phyloP scores from a whole-genome alignment of 73 alveolate genomes.

The Tetrahymena thermophila region DNA sequence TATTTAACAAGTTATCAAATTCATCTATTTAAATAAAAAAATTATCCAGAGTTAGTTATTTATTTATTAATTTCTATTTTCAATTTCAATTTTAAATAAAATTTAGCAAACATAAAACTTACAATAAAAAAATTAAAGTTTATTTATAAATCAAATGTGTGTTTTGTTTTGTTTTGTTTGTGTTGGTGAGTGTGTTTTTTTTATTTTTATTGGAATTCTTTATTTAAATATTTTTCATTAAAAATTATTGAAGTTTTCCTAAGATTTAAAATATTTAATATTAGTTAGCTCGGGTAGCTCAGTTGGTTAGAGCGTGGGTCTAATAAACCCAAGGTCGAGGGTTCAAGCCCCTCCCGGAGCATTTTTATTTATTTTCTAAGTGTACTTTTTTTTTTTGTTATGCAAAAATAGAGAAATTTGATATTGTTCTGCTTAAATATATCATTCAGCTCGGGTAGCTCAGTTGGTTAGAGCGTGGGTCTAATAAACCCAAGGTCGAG shows the following conservation, averaged over 20 bases:
- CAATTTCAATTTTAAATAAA: no score
- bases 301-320: constrained; percentile 6
- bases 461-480: constrained; percentile 6
- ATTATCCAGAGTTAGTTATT: no score
- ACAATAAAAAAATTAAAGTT: no score
- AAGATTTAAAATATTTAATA: background rate
- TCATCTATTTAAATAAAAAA: no score
- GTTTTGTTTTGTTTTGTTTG: no score
- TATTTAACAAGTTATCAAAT: background rate
- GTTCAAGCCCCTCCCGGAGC: constrained; percentile 6
- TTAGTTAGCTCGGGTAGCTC: constrained; percentile 1
- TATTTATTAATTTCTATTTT: no score
- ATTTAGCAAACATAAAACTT: no score
- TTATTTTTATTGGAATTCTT: no score
- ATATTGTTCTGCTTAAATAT: background rate
- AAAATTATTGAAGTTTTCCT: background rate
- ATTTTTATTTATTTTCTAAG: background rate
- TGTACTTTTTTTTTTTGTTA: background rate
- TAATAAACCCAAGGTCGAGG: constrained; percentile 4
- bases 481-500: constrained; percentile 4
- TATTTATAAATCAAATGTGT: no score
- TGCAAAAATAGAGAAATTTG: background rate
- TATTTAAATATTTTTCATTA: no score
- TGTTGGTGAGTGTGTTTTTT: no score
- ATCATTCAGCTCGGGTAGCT: constrained; percentile 1